Conservation (phyloP, 2,329 filamentous ascomycete species). For the Trichoderma simmonsii region DNA sequence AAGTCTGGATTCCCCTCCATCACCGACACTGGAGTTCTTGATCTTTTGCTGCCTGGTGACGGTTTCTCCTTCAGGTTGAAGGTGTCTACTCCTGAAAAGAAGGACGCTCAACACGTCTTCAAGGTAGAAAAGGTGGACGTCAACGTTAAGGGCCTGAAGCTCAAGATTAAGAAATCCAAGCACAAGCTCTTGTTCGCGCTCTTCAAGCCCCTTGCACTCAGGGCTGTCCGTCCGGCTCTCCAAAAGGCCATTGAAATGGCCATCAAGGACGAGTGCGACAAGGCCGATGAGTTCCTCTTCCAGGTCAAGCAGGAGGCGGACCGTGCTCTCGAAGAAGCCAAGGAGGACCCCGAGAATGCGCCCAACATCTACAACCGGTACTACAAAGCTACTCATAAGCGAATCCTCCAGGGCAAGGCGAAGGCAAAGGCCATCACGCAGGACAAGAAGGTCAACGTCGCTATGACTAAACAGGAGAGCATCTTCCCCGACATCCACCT, state of each 20-base stretch:
- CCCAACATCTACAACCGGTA: conserved; percentile 88
- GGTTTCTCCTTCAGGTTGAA: conserved; percentile 92
- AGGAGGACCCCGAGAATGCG: conserved; percentile 63
- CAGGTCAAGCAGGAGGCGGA: conserved; percentile 81
- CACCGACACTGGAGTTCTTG: conserved; percentile 82
- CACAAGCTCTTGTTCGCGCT: conserved; percentile 87
- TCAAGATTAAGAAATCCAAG: conserved; percentile 92
- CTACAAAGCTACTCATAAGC: conserved; percentile 68
- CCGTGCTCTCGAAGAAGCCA: conserved; percentile 58
- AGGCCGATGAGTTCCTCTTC: conserved; percentile 70
- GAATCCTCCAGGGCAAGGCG: conserved; percentile 71
- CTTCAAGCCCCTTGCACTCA: conserved; percentile 84
- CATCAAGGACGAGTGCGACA: conserved; percentile 76
- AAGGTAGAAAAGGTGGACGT: conserved; percentile 89
- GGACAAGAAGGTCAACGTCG: conserved; percentile 63
- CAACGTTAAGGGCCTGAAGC: conserved; percentile 73
- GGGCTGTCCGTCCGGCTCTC: conserved; percentile 76
- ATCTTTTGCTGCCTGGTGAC: conserved; percentile 81
- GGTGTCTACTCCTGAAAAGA: conserved; percentile 74
- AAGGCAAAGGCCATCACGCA: conserved; percentile 62
- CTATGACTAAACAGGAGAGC: conserved; percentile 71
- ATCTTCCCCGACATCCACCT: conserved; percentile 84
- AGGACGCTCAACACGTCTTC: conserved; percentile 80
- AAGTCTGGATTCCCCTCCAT: conserved; percentile 90
- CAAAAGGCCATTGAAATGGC: conserved; percentile 87